A percentile compares a stretch with the other conserved stretches of the same genome.
phyloP scores from a whole-genome alignment of 495 filamentous ascomycete genomes.

The Daldinia decipiens region DNA sequence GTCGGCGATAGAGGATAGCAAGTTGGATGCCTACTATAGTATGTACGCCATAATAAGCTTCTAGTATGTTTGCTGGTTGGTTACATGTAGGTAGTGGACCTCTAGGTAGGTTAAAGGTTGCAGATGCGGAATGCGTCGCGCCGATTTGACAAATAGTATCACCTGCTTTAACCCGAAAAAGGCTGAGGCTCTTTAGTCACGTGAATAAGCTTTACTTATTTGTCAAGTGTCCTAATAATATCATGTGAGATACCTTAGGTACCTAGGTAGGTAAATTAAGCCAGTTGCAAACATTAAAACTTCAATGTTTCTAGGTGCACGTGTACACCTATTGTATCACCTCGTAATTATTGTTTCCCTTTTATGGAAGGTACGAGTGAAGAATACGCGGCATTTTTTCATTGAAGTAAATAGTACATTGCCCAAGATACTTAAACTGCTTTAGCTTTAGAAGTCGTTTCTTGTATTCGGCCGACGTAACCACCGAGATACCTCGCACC shows the following conservation, averaged over 20 bases:
- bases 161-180: conserved; percentile 3
- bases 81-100: too few species aligned
- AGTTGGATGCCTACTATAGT: background rate
- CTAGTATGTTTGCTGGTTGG: too few species aligned
- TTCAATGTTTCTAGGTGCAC: background rate
- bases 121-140: background rate
- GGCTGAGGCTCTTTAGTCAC: conserved; percentile 1
- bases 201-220: background rate
- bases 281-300: too few species aligned
- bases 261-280: too few species aligned
- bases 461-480: conserved; percentile 41
- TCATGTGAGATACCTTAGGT: too few species aligned
- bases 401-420: too few species aligned
- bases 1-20: background rate
- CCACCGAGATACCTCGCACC: conserved; percentile 31
- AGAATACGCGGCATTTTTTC: background rate
- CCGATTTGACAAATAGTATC: background rate
- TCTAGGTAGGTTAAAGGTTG: background rate
- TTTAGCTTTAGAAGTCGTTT: background rate
- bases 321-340: background rate
- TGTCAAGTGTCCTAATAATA: background rate
- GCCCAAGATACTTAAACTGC: background rate
- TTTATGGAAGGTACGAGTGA: background rate
- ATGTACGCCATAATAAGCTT: background rate
- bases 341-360: background rate